phyloP scores from a whole-genome alignment of 305 asterid genomes.

The Fraxinus nigra region DNA sequence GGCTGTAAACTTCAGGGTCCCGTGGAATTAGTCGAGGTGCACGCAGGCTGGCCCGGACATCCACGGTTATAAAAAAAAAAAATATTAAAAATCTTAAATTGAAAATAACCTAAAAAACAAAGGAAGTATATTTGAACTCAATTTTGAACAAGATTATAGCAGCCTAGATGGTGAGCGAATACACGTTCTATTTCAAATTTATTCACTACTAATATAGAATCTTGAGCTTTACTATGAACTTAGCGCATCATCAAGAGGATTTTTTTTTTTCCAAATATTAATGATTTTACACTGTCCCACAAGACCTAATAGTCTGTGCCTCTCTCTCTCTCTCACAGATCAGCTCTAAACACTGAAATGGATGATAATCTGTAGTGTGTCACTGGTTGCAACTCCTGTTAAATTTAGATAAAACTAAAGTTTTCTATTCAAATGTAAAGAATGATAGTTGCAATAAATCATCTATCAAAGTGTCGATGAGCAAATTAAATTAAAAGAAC shows the following conservation, averaged over 20 bases:
- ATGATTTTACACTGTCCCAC: neutral
- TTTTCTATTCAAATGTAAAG: neutral
- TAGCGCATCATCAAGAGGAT: neutral
- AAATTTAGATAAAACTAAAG: neutral
- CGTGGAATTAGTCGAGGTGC: too few species aligned
- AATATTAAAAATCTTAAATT: neutral
- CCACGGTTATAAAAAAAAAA: too few species aligned
- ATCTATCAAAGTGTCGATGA: neutral
- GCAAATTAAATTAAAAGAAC: neutral
- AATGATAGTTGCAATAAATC: neutral
- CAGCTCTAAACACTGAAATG: neutral
- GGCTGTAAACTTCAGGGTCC: too few species aligned
- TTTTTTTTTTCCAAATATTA: neutral
- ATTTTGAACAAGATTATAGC: neutral
- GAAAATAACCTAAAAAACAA: neutral
- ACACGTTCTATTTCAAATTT: neutral
- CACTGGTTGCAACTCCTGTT: neutral
- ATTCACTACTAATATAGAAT: neutral
- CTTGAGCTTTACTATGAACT: neutral
- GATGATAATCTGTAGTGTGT: neutral
- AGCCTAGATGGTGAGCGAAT: neutral
- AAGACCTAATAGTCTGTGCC: neutral
- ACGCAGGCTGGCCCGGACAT: too few species aligned
- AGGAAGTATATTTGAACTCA: neutral
- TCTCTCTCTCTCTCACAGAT: neutral